Base-by-base conservation (phyloP, 768 basidiomycete genomes). In the Podaxis pistillaris region DNA sequence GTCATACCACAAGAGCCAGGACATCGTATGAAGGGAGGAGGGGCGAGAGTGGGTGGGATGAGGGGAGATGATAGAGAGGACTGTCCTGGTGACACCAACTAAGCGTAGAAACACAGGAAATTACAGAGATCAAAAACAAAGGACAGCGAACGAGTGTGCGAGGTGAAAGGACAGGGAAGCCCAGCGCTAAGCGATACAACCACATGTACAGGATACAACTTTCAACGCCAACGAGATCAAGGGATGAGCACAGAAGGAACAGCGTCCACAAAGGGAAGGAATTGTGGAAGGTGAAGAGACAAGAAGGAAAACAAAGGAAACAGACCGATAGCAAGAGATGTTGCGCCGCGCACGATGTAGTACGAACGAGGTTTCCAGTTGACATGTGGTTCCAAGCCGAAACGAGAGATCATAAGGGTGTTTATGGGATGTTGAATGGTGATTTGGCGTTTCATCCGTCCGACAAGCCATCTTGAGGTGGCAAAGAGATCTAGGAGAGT, bases 241-340 rank as follows among this genome's bases (percentile, higher is more conserved):
- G 44, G 38, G 51, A 41, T 53, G 37, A 46, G 37, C 47, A 13
- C 22, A 40, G 54, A 33, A 54, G 51, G 17, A 36, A 53, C 11
- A 53, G 53, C 12, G 53, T 30, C 53, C 40, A 44, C 53, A 17
- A 17, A 41, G 37, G 33, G 22, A 37, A 19, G 5, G 50, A 33
- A 51, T 28, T 15, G 49, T 46, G 56, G n/a, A 22, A 56, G n/a
- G 13, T 22, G 15, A 49, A 53, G 37, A 13, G 51, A 19, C 36
- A 56, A 37, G 55, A 56, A 17, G 37, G 61, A 62, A 62, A 62
- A 46, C 61, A 56, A 55, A 62, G 56, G 61, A n/a, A 59, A 28
- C 46, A 56, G 46, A 62, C 54, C 61, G 60, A 55, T 49, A 33
- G 60, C 60, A 55, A 44, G 53, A 55, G 28, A 38, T 19, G 61